Base-by-base conservation (phyloP, 805 yeast species). In the Debaryomyces maramus region DNA sequence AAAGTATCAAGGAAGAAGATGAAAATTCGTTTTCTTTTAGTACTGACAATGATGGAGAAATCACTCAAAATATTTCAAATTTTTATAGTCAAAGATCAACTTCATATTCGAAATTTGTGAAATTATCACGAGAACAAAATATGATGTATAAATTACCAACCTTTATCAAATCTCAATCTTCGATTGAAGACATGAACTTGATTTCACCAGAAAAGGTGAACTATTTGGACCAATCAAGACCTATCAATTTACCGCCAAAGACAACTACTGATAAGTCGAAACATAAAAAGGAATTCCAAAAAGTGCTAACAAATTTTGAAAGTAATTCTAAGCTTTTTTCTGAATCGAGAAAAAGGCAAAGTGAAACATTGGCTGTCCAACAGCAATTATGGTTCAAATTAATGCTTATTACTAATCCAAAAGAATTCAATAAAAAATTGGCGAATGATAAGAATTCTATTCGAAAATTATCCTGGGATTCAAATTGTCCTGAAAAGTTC, bases 221-320 rank as follows among this genome's bases (percentile, higher is more conserved):
- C 17, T 58, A 63, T 8, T 59, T 83, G 26, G 73, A 83, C 37
- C 79, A 78, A 32, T 75, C 88, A 1, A 70, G 90, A 48, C 90
- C 90, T 3, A 73, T 80, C 36, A 80, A 87, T 76, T 57, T 82
- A 32, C 90, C 90, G 5, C 88, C 88, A 5, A 83, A 83, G 55
- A 65, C 69, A 28, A 52, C 62, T 3, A 56, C 53, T 9, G 90
- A 83, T 51, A 72, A 72, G 30, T 55, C 63, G 23, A 68, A 68
- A 41, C 90, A 83, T 52, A 81, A 80, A 48, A 67, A 62, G 34
- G 81, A 82, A 52, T 72, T 82, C 40, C 63, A 71, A 33, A 67
- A 65, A 60, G 47, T 71, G 19, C 67, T 78, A 35, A 56, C 67
- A 13, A 70, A 60, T 47, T 65, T 65, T 31, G 72, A 70, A 30